These are phyloP conservation scores for Salvia miltiorrhiza DNA, from an alignment of 257 asterid genomes.

Conservation along the genomic window DNA sequence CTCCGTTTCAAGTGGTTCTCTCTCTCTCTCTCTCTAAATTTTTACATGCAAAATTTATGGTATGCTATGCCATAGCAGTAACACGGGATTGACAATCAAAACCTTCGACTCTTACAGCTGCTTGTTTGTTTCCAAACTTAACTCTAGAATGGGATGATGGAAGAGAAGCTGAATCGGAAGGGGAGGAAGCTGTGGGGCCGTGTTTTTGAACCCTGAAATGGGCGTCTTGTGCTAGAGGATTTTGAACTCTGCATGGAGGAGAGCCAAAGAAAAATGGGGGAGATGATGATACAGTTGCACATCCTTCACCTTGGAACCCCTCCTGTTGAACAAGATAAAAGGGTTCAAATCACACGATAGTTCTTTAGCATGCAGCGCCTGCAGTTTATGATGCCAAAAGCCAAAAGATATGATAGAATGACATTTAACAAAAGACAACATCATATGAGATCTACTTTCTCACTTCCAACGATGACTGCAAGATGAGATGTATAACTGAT, in stretches of 20 bases:
- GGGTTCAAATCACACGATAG: not conserved
- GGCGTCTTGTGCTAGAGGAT: constrained; percentile 40
- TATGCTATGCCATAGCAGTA: constrained; percentile 23
- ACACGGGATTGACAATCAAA: constrained; percentile 37
- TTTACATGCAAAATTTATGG: not conserved
- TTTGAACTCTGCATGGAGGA: constrained; percentile 44
- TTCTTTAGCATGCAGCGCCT: not conserved
- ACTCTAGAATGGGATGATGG: constrained; percentile 30
- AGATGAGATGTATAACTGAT: not conserved
- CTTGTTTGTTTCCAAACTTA: constrained; percentile 30
- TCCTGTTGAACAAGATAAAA: constrained; percentile 33
- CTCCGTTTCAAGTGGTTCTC: not conserved
- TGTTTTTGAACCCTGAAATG: constrained; percentile 32
- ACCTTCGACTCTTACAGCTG: constrained; percentile 46
- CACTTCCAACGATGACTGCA: not conserved
- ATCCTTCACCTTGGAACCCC: constrained; percentile 27
- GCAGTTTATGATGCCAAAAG: not conserved
- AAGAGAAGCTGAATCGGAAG: constrained; percentile 32
- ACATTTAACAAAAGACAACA: not conserved
- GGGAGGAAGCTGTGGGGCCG: constrained; percentile 20
- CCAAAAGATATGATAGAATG: not conserved
- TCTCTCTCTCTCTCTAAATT: not conserved
- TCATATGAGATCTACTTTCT: not conserved
- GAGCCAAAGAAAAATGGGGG: constrained; percentile 44
- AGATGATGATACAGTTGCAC: constrained; percentile 32